Evolutionary conservation across 306 rosid genomes (phyloP).

Genomic region (Medicago truncatula): DNA sequence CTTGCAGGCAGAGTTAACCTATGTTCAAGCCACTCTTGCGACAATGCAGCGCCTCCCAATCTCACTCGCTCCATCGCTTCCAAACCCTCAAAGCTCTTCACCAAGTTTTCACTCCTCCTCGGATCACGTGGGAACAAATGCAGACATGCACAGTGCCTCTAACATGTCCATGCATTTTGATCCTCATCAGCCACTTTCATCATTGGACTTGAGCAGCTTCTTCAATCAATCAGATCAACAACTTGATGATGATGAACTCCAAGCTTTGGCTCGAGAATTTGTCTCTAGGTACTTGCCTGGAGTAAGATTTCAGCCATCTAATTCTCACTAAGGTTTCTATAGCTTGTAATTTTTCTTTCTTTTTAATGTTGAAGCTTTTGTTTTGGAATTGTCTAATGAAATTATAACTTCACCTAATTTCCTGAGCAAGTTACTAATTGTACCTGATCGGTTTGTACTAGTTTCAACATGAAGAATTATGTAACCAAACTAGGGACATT

Average conservation of each 20-base stretch:
- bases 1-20: constrained; percentile 82
- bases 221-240: constrained; percentile 51
- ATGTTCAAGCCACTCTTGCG: constrained; percentile 73
- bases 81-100: constrained; percentile 35
- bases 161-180: constrained; percentile 51
- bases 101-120: constrained; percentile 43
- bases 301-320: constrained; percentile 59
- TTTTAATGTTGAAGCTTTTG: constrained; percentile 9
- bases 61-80: constrained; percentile 30
- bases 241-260: constrained; percentile 60
- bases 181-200: constrained; percentile 45
- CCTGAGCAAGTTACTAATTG: constrained; percentile 13
- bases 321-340: no score
- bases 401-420: constrained; percentile 28
- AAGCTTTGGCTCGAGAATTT: constrained; percentile 64
- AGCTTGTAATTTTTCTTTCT: not conserved
- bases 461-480: constrained; percentile 28
- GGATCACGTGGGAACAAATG: constrained; percentile 38
- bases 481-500: constrained; percentile 16
- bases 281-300: constrained; percentile 70
- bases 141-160: constrained; percentile 44
- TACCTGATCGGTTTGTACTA: constrained; percentile 11
- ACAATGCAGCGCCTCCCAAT: constrained; percentile 55
- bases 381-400: constrained; percentile 8
- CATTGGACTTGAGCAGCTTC: constrained; percentile 41